Base-by-base conservation (phyloP, 805 yeast species). In the Sungouiella thailandica region DNA sequence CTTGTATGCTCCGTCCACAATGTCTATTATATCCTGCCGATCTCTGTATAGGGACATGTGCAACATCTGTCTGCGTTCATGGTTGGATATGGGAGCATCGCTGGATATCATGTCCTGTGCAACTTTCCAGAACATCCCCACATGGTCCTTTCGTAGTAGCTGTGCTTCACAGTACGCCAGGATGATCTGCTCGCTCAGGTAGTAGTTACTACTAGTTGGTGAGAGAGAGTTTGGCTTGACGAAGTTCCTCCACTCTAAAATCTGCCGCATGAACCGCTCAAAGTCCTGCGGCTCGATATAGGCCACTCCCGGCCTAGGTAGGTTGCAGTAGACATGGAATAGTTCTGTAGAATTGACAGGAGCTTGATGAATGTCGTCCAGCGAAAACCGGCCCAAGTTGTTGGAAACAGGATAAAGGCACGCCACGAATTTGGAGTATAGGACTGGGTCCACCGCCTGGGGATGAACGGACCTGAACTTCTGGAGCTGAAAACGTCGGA, bases 41-140 rank as follows among this genome's bases (percentile, higher is more conserved):
- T 66, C 72, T 16, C 46, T 50, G 44, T 49, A 66, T 36, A 61
- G 64, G 3, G 51, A 46, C 34, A 52, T 44, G 33, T 49, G 55
- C 5, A 64, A 29, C 35, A 63, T 34, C 25, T 43, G 35, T 19
- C 49, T 53, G 34, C 54, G 64, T 42, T 65, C 70, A 15, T 34
- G 36, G 3, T 46, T 33, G 1, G 64, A 51, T 6, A 63, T 34
- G 7, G 64, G 63, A 13, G 62, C 36, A 1, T 41, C 46, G 4
- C 50, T 43, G 4, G 33, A 29, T 11, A 46, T 49, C 32, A 62
- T 34, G 35, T 65, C 70, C 25, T 45, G 41, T 7, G 63, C 34
- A 0, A 65, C 42, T 4, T 43, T 43, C 33, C 50, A 42, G 20
- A 56, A 43, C 38, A 44, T 47, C 11, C 31, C 29, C 7, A 55